Conservation (phyloP, 768 basidiomycete species). For the Suillus americanus region DNA sequence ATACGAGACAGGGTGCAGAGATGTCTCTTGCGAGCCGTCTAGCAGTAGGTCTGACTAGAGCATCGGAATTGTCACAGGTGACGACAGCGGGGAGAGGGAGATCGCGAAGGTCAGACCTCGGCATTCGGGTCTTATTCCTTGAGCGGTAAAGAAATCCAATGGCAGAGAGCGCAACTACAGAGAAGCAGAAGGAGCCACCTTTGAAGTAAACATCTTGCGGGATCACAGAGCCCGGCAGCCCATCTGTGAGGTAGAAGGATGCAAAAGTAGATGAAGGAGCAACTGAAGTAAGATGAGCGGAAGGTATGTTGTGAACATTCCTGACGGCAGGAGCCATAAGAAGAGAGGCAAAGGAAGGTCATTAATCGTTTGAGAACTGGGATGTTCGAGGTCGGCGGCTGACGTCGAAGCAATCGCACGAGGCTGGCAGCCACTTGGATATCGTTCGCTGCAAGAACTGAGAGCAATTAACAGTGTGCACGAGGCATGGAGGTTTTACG, state of each 20-base stretch:
- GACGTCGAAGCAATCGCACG: neutral
- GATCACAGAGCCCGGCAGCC: neutral
- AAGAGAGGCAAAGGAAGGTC: neutral
- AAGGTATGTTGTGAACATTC: neutral
- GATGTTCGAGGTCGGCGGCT: neutral
- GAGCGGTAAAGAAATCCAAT: neutral
- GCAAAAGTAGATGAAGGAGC: neutral
- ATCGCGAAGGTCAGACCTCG: neutral
- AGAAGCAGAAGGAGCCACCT: conserved; percentile 1
- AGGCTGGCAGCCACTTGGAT: neutral
- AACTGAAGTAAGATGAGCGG: neutral
- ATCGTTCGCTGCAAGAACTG: neutral
- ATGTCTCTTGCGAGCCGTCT: neutral
- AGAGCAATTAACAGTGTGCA: too few relatives aligned
- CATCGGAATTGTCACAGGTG: neutral
- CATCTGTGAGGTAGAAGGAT: neutral
- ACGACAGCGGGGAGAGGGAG: neutral
- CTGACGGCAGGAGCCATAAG: neutral
- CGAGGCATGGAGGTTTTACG: neutral
- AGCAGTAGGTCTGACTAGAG: neutral
- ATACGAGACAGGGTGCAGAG: conserved; percentile 2
- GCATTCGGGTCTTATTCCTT: neutral
- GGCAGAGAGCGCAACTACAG: neutral
- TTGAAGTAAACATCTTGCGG: neutral
- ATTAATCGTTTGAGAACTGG: neutral